Evolutionary conservation across 495 filamentous ascomycete genomes (phyloP), one percentile per base, ranked within the genome.

Genomic region (Tirmania nivea): DNA sequence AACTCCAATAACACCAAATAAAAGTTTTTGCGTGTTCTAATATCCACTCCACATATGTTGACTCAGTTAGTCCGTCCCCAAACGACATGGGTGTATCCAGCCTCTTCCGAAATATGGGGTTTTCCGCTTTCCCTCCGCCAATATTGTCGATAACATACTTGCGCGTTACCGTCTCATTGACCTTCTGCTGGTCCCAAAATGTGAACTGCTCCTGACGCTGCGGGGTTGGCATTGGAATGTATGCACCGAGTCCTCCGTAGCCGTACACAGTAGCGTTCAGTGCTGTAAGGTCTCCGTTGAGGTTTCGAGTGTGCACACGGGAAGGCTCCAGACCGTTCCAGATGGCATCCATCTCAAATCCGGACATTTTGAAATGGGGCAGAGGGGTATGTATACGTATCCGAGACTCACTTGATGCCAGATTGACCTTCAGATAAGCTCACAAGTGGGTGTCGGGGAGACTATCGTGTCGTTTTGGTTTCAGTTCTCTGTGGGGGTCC

Each of bases 1-100:
- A 94, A 71, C 54, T 88, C 81, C 42, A 78, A 72, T 35, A 94
- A 73, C 35, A 87, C 83, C 35, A 96, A 73, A 58, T 93, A 96
- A 52, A 93, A 74, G 79, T 75, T 57, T 76, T 81, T 4, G 84
- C 80, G 59, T 80, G 82, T 56, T 81, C 69, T 51, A 92, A 70
- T 55, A 96, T 92, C 83, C 84, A 92, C 59, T 94, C 88, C 67
- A 85, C 79, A 62, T 94, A 96, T 1, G 86, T 92, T 57, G 85
- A 80, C 60, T 86, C 84, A 1, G 87, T 94, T 57, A 95, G 66
- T 11, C 81, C 84, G 61, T 88, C 86, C n/a, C 86, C 87, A 68
- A 90, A 94, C 16, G 74, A 74, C 36, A 88, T 68, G 0, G 79
- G 78, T 48, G 73, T 70, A 61, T 90, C 78, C 14, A 95, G 70